Evolutionary conservation across 768 basidiomycete species (phyloP), one percentile per base, ranked within the genome.

Genomic region (Leccinum longicurvipes): DNA sequence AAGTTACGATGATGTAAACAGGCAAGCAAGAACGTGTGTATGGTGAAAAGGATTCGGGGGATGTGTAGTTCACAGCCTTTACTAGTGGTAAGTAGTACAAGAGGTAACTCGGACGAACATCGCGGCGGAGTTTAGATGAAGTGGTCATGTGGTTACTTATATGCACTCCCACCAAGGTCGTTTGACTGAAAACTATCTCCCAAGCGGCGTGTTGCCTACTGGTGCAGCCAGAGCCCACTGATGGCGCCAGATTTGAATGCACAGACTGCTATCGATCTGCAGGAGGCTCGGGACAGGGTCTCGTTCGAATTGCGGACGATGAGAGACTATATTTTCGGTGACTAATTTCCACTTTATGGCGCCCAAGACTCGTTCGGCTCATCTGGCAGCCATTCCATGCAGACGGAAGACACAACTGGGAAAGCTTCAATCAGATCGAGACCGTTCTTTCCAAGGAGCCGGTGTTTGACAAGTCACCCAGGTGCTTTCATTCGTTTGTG

Each of bases 381-480:
- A 44, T 52, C 42, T 24, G 24, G 14, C 14, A 15, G 28, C 55
- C 19, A 21, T 21, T 28, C n/a, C 9, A 17, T 17, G 29, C 27
- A 88, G 87, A 77, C 63, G 80, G 81, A 15, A 60, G 70, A 17
- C 64, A 62, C 1, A 76, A 76, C 48, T 88, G 83, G 84, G 65
- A 77, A n/a, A 76, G 65, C 39, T 79, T 77, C 34, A 56, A 74
- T 23, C 71, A 69, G 24, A 67, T 89, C 1, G 73, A 80, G 11
- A 55, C 65, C 1, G 59, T 84, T 10, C 63, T 90, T 47, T 70
- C 78, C 32, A 71, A 72, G 8, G 87, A 89, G 53, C 77, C 81
- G 0, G 66, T 76, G 14, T 87, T 89, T 51, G 79, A 85, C 66
- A 87, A 86, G 64, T 73, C 78, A 1, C 63, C 72, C 28, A 79